Base-by-base conservation (phyloP, 1,284 basidiomycete genomes). In the Leccinum cinnamomeum region DNA sequence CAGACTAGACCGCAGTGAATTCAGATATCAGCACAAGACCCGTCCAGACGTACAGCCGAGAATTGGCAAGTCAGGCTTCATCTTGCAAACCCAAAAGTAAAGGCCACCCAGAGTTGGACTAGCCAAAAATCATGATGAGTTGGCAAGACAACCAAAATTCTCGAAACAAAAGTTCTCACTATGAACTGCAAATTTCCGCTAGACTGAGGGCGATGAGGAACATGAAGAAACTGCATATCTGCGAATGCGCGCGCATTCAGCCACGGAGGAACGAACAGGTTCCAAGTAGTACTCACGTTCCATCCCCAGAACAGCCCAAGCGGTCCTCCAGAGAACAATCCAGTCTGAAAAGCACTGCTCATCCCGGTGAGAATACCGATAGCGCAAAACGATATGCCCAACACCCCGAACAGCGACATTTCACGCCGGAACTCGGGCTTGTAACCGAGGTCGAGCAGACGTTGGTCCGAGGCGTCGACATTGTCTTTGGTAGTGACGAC, bases 71-170 rank as follows among this genome's bases (percentile, higher is more conserved):
- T 84, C 79, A 0, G 84, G 83, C 66, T 85, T 85, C 83, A 86
- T 84, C 68, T 81, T 83, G 75, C 82, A 85, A n/a, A 85, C 84
- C 84, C 84, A 86, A 68, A 85, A 86, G 70, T 86, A 86, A 44
- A 86, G 71, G 3, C 84, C 84, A 18, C 84, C 84, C 78, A 85
- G 81, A 2, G 84, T 84, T 1, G 83, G 82, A 63, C 81, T 84
- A 46, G 39, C 7, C n/a, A 10, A 18, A 3, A 57, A 53, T 39
- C 3, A 39, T 7, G 37, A 53, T 57, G 58, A 67, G 53, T 59
- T 53, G 50, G 41, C 16, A 28, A 18, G 28, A 55, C 23, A 23
- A 23, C 23, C 23, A 23, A 23, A 23, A 23, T 1, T 2, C 23
- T 23, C 23, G 3, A 23, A 23, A 23, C 23, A 23, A 3, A 23